Conservation (phyloP, 805 yeast genomes). For the Starmera caribaea region DNA sequence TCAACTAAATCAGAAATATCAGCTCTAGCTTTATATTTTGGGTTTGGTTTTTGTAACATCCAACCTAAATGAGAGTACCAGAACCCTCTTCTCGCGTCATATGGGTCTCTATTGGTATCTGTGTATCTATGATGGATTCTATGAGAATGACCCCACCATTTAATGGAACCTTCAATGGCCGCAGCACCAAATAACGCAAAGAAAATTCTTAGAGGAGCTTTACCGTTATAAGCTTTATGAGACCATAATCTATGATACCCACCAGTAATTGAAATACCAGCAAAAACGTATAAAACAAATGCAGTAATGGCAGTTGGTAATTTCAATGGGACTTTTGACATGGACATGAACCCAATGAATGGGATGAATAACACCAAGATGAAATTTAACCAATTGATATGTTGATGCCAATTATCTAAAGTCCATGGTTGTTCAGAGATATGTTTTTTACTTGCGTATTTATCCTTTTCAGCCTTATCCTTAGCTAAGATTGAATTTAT, state of each 20-base stretch:
- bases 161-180: constrained; percentile 75
- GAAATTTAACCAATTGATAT: constrained; percentile 72
- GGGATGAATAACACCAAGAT: constrained; percentile 58
- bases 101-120: constrained; percentile 76
- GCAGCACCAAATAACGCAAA: constrained; percentile 77
- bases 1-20: constrained; percentile 70
- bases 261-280: constrained; percentile 74
- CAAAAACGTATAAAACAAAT: constrained; percentile 40
- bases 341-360: constrained; percentile 35
- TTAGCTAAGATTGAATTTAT: constrained; percentile 35
- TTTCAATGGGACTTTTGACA: constrained; percentile 29
- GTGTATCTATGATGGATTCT: constrained; percentile 83
- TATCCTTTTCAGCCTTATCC: constrained; percentile 31
- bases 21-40: constrained; percentile 61
- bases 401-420: constrained; percentile 55
- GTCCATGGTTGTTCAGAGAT: constrained; percentile 81
- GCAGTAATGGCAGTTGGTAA: constrained; percentile 38
- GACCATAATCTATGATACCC: constrained; percentile 80
- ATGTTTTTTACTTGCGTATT: constrained; percentile 35
- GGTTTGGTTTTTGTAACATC: constrained; percentile 77
- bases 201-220: constrained; percentile 48
- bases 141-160: constrained; percentile 86
- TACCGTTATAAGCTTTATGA: constrained; percentile 63
- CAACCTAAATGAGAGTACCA: constrained; percentile 84
- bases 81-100: constrained; percentile 76